Percentiles rank a stretch among this genome's conserved stretches.
Evolutionary conservation across 208 protist genomes (phyloP).

Genomic region (Trypanosoma caninum): DNA sequence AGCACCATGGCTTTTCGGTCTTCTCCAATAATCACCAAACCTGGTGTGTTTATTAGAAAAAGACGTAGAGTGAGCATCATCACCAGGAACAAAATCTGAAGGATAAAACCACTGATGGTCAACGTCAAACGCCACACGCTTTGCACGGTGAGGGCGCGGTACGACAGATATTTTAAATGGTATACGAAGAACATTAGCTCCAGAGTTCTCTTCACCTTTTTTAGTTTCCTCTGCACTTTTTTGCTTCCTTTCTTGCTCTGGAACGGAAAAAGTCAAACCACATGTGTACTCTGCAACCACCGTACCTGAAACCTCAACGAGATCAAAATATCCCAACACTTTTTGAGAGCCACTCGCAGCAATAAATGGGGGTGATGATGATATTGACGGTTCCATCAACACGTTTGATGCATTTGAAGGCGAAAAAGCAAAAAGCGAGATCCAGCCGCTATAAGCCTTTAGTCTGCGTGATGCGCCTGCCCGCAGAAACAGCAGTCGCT

Average conservation of each 20-base stretch:
- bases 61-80: constrained; percentile 70
- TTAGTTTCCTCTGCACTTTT: not conserved
- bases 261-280: not conserved
- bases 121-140: constrained; percentile 93
- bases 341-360: not conserved
- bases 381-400: not conserved
- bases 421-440: constrained; percentile 24
- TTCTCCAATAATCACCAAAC: not conserved
- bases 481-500: constrained; percentile 11
- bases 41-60: not conserved
- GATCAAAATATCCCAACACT: constrained; percentile 15
- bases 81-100: constrained; percentile 90
- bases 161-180: constrained; percentile 39
- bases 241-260: not conserved
- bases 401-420: constrained; percentile 19
- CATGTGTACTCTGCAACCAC: constrained; percentile 16
- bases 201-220: not conserved
- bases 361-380: not conserved
- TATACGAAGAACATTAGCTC: constrained; percentile 16
- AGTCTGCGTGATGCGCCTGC: constrained; percentile 10
- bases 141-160: constrained; percentile 58
- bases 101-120: constrained; percentile 95
- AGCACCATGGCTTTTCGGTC: constrained; percentile 17
- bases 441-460: constrained; percentile 20
- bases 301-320: constrained; percentile 17